Evolutionary conservation across 169 alveolate species (phyloP), one percentile per base, ranked within the genome.

Genomic region (Cryptosporidium canis): DNA sequence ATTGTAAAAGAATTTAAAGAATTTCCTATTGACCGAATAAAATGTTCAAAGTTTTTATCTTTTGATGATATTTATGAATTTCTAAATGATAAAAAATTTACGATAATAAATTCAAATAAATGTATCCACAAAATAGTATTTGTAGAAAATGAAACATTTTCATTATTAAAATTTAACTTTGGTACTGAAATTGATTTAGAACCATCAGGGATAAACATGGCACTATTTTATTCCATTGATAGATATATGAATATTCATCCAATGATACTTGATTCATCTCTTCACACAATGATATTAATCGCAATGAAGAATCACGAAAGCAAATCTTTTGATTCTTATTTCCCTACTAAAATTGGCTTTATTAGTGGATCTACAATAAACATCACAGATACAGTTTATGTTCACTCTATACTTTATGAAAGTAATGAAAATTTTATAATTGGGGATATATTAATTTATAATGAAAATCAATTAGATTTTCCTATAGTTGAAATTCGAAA

Each of bases 161-260:
- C 85, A 21, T 18, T 39, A 8, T 24, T 77, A 43, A 58, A 61
- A 39, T 39, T 77, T 0, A 61, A 41, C 39, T 21, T 77, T 33
- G 12, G 29, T 18, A 24, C 48, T 4, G 48, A 27, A 6, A 24
- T 11, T 24, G 85, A 77, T 39, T 41, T 77, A 37, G 85, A 77
- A 39, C 85, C 85, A 39, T 77, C 85, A n/a, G 85, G 85, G 37
- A 44, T 39, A n/a, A 61, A 77, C 27, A 55, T 58, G 56, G 85
- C 77, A 31, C 5, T 77, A 12, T 77, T 77, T 27, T 58, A 77
- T 77, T 35, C 77, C 21, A 55, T 77, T 56, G 85, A 77, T 35
- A 55, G 85, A 58, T 77, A 53, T 77, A 77, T 77, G 85, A 77
- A 31, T n/a, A 16, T 77, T 27, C 85, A 77, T 77, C 85, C 85